A percentile compares a stretch with the other conserved stretches of the same genome.
Conservation (phyloP, 1,284 basidiomycete species). For the Rhodotorula sp. region DNA sequence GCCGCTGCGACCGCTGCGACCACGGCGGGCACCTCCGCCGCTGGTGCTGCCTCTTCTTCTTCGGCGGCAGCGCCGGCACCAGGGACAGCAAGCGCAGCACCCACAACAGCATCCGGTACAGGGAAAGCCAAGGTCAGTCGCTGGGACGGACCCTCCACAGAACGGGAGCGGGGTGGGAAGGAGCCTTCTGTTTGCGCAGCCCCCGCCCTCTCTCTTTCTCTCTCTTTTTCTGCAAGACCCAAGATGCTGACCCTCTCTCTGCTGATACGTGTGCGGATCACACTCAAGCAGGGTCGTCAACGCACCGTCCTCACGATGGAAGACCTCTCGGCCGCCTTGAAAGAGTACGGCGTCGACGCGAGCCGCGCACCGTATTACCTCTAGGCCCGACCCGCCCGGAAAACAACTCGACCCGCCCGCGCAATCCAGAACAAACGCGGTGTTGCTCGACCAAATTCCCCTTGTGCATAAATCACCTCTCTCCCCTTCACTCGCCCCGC, state of each 20-base stretch:
- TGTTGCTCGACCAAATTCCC: too few relatives aligned
- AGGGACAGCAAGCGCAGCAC: neutral
- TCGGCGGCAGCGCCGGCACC: neutral
- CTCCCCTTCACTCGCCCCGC: too few relatives aligned
- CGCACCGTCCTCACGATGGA: slow-evolving; percentile 97
- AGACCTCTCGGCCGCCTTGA: slow-evolving; percentile 84
- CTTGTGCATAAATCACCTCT: too few relatives aligned
- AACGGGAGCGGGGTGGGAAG: too few relatives aligned
- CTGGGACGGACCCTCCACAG: too few relatives aligned
- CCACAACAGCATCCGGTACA: too few relatives aligned
- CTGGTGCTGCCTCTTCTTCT: neutral
- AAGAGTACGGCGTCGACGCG: slow-evolving; percentile 93
- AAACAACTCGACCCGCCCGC: too few relatives aligned
- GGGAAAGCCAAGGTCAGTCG: slow-evolving; percentile 34
- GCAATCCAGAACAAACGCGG: too few relatives aligned
- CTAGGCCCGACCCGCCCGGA: slow-evolving; percentile 4
- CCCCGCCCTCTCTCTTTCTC: too few relatives aligned
- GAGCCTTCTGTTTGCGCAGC: too few relatives aligned
- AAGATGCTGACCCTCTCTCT: neutral
- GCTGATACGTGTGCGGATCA: neutral
- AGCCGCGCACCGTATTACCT: slow-evolving; percentile 51
- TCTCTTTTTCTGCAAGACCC: too few relatives aligned
- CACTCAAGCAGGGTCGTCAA: slow-evolving; percentile 32
- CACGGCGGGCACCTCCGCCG: neutral
- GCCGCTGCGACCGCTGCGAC: neutral